Evolutionary conservation across 106 monocot species (phyloP).

Genomic region (Allium fistulosum): DNA sequence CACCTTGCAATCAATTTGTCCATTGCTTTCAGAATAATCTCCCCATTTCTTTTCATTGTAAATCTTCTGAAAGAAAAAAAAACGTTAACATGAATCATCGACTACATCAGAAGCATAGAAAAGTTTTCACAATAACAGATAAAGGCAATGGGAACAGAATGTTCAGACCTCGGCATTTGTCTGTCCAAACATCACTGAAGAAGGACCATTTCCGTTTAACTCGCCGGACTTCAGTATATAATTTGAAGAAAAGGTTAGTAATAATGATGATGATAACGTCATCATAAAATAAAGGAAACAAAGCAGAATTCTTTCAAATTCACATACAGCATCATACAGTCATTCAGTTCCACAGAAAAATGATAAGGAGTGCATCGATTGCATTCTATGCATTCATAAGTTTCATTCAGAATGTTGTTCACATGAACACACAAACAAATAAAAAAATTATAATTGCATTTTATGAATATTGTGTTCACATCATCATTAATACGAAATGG

Average conservation of each 20-base stretch:
- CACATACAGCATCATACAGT: neutral
- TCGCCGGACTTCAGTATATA: neutral
- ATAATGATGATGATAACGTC: neutral
- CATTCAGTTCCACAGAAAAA: neutral
- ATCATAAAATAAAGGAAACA: neutral
- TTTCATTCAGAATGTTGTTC: neutral
- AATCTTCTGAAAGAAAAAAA: neutral
- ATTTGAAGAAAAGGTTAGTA: neutral
- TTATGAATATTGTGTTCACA: no score
- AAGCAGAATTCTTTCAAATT: neutral
- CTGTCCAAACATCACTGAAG: conserved; percentile 3
- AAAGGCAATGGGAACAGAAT: neutral
- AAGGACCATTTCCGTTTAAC: neutral
- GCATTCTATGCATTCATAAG: no score
- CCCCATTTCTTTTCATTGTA: conserved; percentile 5
- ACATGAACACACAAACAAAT: neutral
- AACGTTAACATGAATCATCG: neutral
- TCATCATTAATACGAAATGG: no score
- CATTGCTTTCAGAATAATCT: conserved; percentile 4
- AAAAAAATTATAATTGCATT: no score
- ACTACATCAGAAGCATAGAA: neutral
- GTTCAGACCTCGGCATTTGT: neutral
- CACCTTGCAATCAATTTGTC: conserved; percentile 12
- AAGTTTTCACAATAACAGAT: neutral
- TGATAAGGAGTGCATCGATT: neutral